A percentile compares a stretch with the other conserved stretches of the same genome.
phyloP scores from a whole-genome alignment of 306 rosid genomes.

The Dalbergia cultrata region DNA sequence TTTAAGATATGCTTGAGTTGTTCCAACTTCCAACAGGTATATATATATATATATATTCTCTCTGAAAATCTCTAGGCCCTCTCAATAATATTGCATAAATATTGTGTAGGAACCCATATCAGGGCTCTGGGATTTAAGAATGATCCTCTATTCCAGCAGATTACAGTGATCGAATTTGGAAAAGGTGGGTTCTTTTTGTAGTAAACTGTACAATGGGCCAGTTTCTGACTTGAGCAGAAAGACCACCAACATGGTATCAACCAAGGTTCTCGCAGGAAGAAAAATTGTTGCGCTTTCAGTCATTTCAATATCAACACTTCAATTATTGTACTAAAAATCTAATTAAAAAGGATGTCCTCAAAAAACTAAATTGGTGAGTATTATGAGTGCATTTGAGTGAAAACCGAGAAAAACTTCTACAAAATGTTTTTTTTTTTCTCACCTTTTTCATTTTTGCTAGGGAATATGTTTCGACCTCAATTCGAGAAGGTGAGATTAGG shows the following conservation, averaged over 20 bases:
- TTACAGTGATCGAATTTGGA: slow-evolving; percentile 31
- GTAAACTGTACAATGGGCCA: slow-evolving; percentile 29
- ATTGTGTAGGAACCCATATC: not conserved
- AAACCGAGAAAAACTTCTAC: no score
- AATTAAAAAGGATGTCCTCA: not conserved
- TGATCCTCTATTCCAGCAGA: not conserved
- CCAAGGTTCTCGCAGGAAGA: slow-evolving; percentile 1
- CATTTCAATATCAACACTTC: not conserved
- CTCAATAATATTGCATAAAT: not conserved
- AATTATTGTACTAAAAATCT: not conserved
- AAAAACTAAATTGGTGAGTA: no score
- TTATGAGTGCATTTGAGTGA: no score
- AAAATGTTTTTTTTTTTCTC: no score
- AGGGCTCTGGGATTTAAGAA: slow-evolving; percentile 23
- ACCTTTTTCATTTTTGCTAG: no score
- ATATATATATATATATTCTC: slow-evolving; percentile 17
- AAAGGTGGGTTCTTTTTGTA: slow-evolving; percentile 30
- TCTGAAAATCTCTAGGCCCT: slow-evolving; percentile 26
- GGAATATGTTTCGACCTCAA: no score
- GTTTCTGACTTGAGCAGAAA: slow-evolving; percentile 42
- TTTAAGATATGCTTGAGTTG: slow-evolving; percentile 45
- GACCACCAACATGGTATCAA: slow-evolving; percentile 15
- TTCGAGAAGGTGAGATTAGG: no score
- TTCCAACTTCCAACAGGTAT: slow-evolving; percentile 47
- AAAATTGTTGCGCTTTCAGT: not conserved